phyloP scores from a whole-genome alignment of 495 filamentous ascomycete genomes.

The Delitschia confertaspora region DNA sequence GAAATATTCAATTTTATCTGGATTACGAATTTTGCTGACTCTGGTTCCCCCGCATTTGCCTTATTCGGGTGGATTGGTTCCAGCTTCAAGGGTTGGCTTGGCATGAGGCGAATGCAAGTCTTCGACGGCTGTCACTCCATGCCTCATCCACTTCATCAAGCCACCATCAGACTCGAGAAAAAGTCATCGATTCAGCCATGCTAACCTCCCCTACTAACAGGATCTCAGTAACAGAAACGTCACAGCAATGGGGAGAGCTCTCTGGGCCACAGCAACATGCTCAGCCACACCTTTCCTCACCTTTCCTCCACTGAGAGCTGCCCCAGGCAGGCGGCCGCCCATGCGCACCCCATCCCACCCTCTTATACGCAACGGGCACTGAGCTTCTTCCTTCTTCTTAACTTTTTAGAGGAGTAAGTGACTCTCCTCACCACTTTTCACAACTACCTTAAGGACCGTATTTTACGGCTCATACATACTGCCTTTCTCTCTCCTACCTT shows the following conservation, averaged over 20 bases:
- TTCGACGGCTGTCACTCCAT: slow-evolving; percentile 13
- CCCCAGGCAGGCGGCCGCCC: neutral
- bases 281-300: slow-evolving; percentile 6
- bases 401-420: neutral
- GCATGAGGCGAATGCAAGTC: slow-evolving; percentile 19
- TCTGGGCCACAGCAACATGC: no score
- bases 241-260: slow-evolving; percentile 7
- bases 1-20: no score
- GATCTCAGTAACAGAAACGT: slow-evolving; percentile 15
- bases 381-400: neutral
- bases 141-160: slow-evolving; percentile 9
- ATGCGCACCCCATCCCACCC: neutral
- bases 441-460: neutral
- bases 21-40: no score
- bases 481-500: neutral
- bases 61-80: no score
- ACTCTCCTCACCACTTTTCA: neutral
- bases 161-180: no score
- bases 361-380: neutral
- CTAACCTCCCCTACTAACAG: slow-evolving; percentile 12
- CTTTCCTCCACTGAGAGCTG: neutral
- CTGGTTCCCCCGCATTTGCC: no score
- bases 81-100: no score
- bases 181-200: slow-evolving; percentile 2
- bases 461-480: neutral